Conservation (phyloP, 2,329 filamentous ascomycete species). For the Trichoderma gracile region DNA sequence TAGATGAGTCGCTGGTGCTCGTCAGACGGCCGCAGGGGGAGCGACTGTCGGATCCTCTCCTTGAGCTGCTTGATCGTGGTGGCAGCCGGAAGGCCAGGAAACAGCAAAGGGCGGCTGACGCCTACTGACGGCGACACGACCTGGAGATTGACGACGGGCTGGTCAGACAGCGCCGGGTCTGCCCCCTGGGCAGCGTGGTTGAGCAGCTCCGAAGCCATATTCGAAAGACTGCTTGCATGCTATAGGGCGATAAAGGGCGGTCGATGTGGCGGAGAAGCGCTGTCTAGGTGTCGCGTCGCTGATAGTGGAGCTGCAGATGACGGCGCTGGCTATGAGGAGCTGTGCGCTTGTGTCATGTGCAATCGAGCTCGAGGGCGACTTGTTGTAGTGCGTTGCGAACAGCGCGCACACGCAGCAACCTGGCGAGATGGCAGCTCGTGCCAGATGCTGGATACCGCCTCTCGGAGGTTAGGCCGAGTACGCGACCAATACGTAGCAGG, state of each 20-base stretch:
- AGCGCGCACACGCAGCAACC: not conserved
- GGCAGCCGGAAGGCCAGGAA: slow-evolving; percentile 49
- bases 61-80: slow-evolving; percentile 61
- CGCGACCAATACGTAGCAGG: not conserved
- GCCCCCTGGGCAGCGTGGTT: slow-evolving; percentile 26
- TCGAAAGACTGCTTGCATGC: slow-evolving; percentile 34
- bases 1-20: slow-evolving; percentile 62
- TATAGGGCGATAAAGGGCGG: slow-evolving; percentile 24
- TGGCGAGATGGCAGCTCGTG: not conserved
- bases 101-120: slow-evolving; percentile 52
- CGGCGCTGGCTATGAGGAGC: slow-evolving; percentile 9
- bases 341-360: slow-evolving; percentile 28
- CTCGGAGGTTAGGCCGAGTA: not conserved
- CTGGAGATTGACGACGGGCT: slow-evolving; percentile 55
- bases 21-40: slow-evolving; percentile 53
- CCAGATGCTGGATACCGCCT: no score
- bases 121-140: slow-evolving; percentile 60
- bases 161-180: slow-evolving; percentile 34
- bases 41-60: slow-evolving; percentile 54
- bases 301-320: not conserved
- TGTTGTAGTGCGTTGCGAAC: slow-evolving; percentile 4
- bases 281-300: not conserved
- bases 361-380: slow-evolving; percentile 11
- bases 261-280: not conserved
- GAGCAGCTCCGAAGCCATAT: slow-evolving; percentile 45